Percentiles rank a stretch among this genome's conserved stretches.
Evolutionary conservation across 177 flowering plant species (phyloP).

Genomic region (Tripterygium wilfordii): DNA sequence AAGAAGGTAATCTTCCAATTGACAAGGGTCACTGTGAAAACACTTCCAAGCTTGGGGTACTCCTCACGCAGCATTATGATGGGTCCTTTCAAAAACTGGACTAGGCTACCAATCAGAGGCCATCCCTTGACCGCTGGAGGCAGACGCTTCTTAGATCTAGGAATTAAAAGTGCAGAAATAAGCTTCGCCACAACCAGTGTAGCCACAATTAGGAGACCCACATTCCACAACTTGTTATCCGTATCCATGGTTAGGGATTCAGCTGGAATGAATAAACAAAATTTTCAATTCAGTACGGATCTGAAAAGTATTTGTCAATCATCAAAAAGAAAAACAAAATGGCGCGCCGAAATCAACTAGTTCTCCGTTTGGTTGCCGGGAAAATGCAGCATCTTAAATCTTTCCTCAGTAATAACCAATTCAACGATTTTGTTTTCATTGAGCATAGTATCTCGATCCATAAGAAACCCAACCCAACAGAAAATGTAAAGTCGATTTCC

Average conservation of each 20-base stretch:
- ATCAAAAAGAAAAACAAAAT: no score
- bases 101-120: conserved; percentile 70
- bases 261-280: no score
- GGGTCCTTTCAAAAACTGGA: conserved; percentile 85
- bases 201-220: conserved; percentile 51
- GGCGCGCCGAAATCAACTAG: no score
- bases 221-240: conserved; percentile 42
- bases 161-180: conserved; percentile 39
- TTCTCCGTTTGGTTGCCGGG: no score
- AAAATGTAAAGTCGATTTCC: no score
- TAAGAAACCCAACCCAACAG: no score
- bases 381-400: no score
- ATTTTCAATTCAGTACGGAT: no score
- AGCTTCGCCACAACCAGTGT: conserved; percentile 70
- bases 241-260: conserved; percentile 19
- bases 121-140: conserved; percentile 65
- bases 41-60: conserved; percentile 91
- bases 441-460: no score
- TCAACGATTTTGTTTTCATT: no score
- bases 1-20: conserved; percentile 70
- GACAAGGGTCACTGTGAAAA: conserved; percentile 63
- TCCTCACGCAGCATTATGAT: conserved; percentile 79
- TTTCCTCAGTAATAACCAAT: no score
- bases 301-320: no score
- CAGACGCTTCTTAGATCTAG: conserved; percentile 55